Percentiles rank a stretch among this genome's conserved stretches.
phyloP scores from a whole-genome alignment of 2,329 filamentous ascomycete species.

The Colletotrichum paranaense region DNA sequence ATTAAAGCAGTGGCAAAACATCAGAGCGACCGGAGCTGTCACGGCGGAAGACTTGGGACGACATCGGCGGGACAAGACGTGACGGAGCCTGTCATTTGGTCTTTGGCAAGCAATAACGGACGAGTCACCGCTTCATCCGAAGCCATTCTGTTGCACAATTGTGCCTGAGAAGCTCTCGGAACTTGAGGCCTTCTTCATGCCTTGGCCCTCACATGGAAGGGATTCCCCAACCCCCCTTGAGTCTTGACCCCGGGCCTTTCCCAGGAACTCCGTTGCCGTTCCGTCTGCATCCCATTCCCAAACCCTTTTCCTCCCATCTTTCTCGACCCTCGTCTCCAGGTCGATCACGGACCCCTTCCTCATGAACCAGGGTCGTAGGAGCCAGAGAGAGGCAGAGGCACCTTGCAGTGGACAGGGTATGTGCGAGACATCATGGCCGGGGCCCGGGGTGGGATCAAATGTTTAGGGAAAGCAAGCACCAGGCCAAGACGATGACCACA shows the following conservation, averaged over 20 bases:
- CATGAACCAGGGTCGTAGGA: conserved; percentile 11
- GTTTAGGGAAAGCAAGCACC: conserved; percentile 30
- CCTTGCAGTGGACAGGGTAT: conserved; percentile 27
- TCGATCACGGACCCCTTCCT: conserved; percentile 37
- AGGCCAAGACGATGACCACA: conserved; percentile 13
- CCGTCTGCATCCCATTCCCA: conserved; percentile 28
- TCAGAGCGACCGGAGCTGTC: conserved; percentile 23
- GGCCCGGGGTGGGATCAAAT: conserved; percentile 28
- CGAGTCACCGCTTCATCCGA: conserved; percentile 34
- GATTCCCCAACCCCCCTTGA: conserved; percentile 15
- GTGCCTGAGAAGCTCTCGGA: conserved; percentile 33
- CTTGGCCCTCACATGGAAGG: conserved; percentile 7
- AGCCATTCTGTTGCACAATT: conserved; percentile 26
- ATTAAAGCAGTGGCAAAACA: conserved; percentile 15
- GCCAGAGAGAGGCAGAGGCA: conserved; percentile 30
- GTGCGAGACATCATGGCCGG: conserved; percentile 30
- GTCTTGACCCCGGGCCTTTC: conserved; percentile 6
- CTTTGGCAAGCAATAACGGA: conserved; percentile 19
- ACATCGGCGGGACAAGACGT: conserved; percentile 14
- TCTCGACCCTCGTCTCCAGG: conserved; percentile 26
- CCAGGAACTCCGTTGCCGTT: conserved; percentile 31
- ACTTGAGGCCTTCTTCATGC: conserved; percentile 31
- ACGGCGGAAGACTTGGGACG: conserved; percentile 30
- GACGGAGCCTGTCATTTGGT: conserved; percentile 17
- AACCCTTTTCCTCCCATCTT: conserved; percentile 26